Evolutionary conservation across 2,329 filamentous ascomycete genomes (phyloP).

Genomic region (Aureobasidium sp.): DNA sequence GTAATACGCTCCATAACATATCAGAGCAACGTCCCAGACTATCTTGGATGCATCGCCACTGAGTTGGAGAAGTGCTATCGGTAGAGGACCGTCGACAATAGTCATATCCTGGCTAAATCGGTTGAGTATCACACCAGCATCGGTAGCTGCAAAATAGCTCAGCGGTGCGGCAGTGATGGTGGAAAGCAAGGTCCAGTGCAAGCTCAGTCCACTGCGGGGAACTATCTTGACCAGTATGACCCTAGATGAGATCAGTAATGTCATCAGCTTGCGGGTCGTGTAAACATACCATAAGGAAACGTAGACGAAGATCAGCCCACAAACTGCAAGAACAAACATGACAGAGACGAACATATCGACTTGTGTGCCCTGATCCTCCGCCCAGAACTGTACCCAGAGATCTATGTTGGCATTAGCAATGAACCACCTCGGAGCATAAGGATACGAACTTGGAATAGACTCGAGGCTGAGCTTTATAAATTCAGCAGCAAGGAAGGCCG

Average conservation of each 20-base stretch:
- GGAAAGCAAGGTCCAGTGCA: neutral
- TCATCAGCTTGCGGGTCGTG: no score
- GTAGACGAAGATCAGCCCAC: neutral
- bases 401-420: neutral
- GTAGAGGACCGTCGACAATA: conserved; percentile 43
- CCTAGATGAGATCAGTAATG: neutral
- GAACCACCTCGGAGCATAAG: neutral
- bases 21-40: neutral
- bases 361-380: neutral
- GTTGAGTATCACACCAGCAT: neutral
- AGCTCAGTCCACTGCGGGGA: neutral
- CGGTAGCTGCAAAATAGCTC: neutral
- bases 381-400: conserved; percentile 2
- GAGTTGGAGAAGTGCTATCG: conserved; percentile 24
- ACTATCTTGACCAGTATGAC: neutral
- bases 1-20: conserved; percentile 2
- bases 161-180: neutral
- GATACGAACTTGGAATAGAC: neutral
- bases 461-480: neutral
- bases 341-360: neutral
- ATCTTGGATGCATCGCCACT: neutral
- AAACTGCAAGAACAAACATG: neutral
- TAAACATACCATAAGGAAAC: neutral
- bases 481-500: neutral
- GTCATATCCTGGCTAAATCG: conserved; percentile 51